A percentile compares a stretch with the other conserved stretches of the same genome.
phyloP scores from a whole-genome alignment of 1,139 yeast genomes.

The Saccharomyces pastorianus region DNA sequence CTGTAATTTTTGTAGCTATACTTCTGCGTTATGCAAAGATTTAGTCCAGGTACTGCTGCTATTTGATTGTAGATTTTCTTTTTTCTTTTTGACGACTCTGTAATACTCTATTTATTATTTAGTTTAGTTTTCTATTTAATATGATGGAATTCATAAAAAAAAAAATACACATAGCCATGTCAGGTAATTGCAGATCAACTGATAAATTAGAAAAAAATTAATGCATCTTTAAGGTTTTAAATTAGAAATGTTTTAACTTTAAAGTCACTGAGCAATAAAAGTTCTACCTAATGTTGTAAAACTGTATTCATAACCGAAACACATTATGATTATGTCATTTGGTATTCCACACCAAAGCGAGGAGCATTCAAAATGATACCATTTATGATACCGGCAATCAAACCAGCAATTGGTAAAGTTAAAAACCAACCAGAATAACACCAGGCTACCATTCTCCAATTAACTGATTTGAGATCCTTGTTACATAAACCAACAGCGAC shows the following conservation, averaged over 20 bases:
- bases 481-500: constrained; percentile 71
- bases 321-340: constrained; percentile 2
- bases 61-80: no score
- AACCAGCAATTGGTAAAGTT: constrained; percentile 67
- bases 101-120: no score
- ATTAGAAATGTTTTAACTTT: neutral
- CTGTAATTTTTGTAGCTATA: neutral
- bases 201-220: no score
- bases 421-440: constrained; percentile 67
- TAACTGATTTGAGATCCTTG: constrained; percentile 53
- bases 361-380: constrained; percentile 67
- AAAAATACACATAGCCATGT: neutral
- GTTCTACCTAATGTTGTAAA: neutral
- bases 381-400: constrained; percentile 59
- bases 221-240: neutral
- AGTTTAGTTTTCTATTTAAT: no score
- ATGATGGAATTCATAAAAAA: neutral
- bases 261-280: neutral
- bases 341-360: constrained; percentile 38
- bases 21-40: neutral
- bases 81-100: neutral
- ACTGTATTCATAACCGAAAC: neutral
- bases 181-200: neutral
- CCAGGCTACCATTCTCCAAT: constrained; percentile 74
- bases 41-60: neutral